Evolutionary conservation across 352 stramenopile genomes (phyloP), one percentile per base, ranked within the genome.

Genomic region (Phytophthora idaei): DNA sequence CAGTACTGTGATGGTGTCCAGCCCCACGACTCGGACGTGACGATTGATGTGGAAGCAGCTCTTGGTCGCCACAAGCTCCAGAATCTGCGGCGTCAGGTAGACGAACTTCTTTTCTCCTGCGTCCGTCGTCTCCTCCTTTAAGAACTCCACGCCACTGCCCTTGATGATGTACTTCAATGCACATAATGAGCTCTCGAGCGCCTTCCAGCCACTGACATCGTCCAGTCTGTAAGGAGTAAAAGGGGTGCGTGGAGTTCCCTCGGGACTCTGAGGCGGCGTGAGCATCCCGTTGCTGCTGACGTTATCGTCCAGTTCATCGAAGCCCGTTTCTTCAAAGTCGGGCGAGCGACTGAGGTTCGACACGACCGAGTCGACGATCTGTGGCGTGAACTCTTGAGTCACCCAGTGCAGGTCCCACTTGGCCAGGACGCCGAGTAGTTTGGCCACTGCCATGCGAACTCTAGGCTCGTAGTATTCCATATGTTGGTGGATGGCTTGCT

Each of bases 171-270:
- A 93, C 62, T 97, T 95, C 59, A 97, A 71, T 15, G 88, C 90
- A 60, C 89, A 85, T 3, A 97, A 64, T 6, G 82, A 97, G n/a
- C 92, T 98, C 74, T 99, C 96, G 5, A 99, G 81, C 2, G 93
- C 90, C 69, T 98, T 98, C 95, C 96, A 99, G 31, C 97, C 96
- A 50, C 93, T 98, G 4, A 98, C 98, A 68, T 99, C 96, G 65
- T 99, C 96, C 52, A 99, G 79, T 14, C 90, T 71, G 48, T 93
- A 89, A 63, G 80, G 93, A 48, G 77, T 94, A 57, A 73, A 94
- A 8, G 81, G 87, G 41, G 80, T 94, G 53, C 79, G 89, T 10
- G 77, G 82, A 27, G 85, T 94, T 14, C 73, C 62, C 32, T 85
- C 81, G 14, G 81, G 81, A 48, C 81, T 87, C 17, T 80, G 79